A percentile compares a stretch with the other conserved stretches of the same genome.
Evolutionary conservation across 352 stramenopile species (phyloP).

Genomic region (Nothophytophthora sp.): DNA sequence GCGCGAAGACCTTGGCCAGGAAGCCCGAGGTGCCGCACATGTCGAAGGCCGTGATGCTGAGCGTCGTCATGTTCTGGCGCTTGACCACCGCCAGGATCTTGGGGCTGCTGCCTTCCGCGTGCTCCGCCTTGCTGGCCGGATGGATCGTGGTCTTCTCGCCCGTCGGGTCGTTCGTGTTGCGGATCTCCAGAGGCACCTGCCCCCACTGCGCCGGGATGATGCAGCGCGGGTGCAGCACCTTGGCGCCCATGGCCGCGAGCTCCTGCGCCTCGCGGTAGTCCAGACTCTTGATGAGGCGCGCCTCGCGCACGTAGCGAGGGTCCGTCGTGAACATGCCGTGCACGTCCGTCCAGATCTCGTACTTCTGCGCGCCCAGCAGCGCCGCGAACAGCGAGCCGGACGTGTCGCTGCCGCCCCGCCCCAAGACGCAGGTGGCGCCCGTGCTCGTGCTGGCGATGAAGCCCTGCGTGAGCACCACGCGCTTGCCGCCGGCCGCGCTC

Average conservation of each 20-base stretch:
- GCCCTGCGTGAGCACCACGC: constrained; percentile 95
- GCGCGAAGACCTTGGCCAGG: constrained; percentile 85
- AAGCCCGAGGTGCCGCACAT: constrained; percentile 88
- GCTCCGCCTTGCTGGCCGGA: constrained; percentile 26
- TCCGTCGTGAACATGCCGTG: constrained; percentile 97
- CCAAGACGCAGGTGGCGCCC: constrained; percentile 93
- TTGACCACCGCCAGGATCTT: constrained; percentile 90
- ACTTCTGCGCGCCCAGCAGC: constrained; percentile 85
- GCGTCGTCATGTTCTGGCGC: constrained; percentile 82
- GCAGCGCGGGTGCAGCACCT: constrained; percentile 92
- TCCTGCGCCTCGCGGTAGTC: constrained; percentile 98
- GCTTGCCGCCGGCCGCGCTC: constrained; percentile 38
- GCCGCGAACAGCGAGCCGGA: constrained; percentile 95
- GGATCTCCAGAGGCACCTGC: constrained; percentile 96
- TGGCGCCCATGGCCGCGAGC: constrained; percentile 97
- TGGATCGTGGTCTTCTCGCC: constrained; percentile 81
- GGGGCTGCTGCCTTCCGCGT: constrained; percentile 41
- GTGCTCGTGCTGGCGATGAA: constrained; percentile 95
- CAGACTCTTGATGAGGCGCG: constrained; percentile 87
- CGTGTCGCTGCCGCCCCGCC: constrained; percentile 94
- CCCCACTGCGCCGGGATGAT: constrained; percentile 85
- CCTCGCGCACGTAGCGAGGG: constrained; percentile 91
- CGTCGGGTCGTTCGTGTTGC: constrained; percentile 96
- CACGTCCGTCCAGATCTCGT: constrained; percentile 98
- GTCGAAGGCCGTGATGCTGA: constrained; percentile 88